These are phyloP conservation scores for Phtheirospermum japonicum DNA, from an alignment of 257 asterid genomes.

Conservation along the genomic window DNA sequence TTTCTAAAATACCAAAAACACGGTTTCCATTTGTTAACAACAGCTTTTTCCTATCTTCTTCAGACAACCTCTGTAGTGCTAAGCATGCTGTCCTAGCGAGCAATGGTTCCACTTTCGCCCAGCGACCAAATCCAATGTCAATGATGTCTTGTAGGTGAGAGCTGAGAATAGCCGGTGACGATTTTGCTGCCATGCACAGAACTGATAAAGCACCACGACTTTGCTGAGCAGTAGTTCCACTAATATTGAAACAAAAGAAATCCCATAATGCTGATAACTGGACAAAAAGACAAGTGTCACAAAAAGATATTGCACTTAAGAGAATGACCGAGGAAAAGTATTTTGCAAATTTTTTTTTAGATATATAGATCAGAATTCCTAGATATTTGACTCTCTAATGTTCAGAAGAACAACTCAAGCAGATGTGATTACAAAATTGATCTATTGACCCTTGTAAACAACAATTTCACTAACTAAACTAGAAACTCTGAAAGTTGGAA, in stretches of 20 bases:
- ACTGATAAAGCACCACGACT: slow-evolving; percentile 95
- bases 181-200: slow-evolving; percentile 92
- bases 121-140: slow-evolving; percentile 96
- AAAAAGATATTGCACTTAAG: not conserved
- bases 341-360: not conserved
- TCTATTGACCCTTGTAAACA: slow-evolving; percentile 1
- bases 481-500: not conserved
- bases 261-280: slow-evolving; percentile 98
- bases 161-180: slow-evolving; percentile 67
- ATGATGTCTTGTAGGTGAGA: slow-evolving; percentile 89
- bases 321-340: slow-evolving; percentile 17
- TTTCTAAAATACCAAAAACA: slow-evolving; percentile 68
- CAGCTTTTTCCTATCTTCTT: slow-evolving; percentile 80
- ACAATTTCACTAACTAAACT: slow-evolving; percentile 1
- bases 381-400: not conserved
- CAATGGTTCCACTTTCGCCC: slow-evolving; percentile 94
- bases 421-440: not conserved
- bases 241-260: slow-evolving; percentile 88
- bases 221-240: slow-evolving; percentile 89
- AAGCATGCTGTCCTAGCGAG: slow-evolving; percentile 93
- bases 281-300: slow-evolving; percentile 26
- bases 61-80: slow-evolving; percentile 81
- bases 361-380: slow-evolving; percentile 12
- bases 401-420: not conserved
- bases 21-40: slow-evolving; percentile 66